phyloP scores from a whole-genome alignment of 352 stramenopile species.

The Phytopythium aichiense region DNA sequence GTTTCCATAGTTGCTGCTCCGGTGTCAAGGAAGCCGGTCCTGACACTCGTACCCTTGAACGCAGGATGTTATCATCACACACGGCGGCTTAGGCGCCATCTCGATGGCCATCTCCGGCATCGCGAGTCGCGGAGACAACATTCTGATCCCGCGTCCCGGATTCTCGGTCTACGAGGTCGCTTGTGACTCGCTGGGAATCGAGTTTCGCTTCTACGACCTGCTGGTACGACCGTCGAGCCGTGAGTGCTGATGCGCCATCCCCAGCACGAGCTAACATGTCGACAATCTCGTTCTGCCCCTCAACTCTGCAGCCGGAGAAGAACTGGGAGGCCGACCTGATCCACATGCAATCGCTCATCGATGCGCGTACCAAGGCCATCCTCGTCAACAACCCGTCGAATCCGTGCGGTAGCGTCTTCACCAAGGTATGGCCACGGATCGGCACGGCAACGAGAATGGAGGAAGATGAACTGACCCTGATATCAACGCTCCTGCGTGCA shows the following conservation, averaged over 20 bases:
- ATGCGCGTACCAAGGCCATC: slow-evolving; percentile 73
- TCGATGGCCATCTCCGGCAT: slow-evolving; percentile 83
- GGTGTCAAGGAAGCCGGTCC: neutral
- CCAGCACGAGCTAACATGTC: neutral
- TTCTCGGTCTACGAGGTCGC: slow-evolving; percentile 45
- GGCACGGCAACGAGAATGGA: neutral
- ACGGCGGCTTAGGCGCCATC: slow-evolving; percentile 83
- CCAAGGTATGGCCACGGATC: slow-evolving; percentile 36
- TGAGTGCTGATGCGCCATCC: neutral
- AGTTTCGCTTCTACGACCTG: slow-evolving; percentile 74
- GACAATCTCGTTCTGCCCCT: neutral
- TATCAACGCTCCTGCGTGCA: slow-evolving; percentile 3
- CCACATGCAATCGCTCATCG: slow-evolving; percentile 77
- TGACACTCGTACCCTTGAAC: neutral
- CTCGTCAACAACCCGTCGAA: slow-evolving; percentile 95
- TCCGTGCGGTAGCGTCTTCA: slow-evolving; percentile 93
- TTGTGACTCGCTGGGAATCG: slow-evolving; percentile 67
- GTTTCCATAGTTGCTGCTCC: neutral
- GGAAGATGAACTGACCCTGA: neutral
- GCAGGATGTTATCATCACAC: slow-evolving; percentile 83
- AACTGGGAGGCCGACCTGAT: slow-evolving; percentile 89
- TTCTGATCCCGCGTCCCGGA: slow-evolving; percentile 84
- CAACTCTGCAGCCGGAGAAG: slow-evolving; percentile 30
- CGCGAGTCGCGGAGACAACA: slow-evolving; percentile 57
- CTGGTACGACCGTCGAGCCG: slow-evolving; percentile 8